These are phyloP conservation scores for Agrocybe pediades DNA, from an alignment of 768 basidiomycete genomes.

Conservation along the genomic window DNA sequence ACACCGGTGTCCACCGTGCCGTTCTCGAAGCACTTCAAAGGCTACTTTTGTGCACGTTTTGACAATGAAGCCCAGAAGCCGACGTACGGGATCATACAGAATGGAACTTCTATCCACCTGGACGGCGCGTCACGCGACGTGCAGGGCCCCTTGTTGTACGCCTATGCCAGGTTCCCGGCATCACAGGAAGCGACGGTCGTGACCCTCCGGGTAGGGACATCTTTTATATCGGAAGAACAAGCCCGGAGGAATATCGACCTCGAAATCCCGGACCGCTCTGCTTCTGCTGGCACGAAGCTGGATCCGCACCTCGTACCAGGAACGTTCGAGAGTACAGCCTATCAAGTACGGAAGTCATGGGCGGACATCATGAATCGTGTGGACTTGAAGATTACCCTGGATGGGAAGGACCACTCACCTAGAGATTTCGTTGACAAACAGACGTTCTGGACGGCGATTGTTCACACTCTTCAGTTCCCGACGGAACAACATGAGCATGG, in stretches of 20 bases:
- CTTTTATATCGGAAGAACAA: slow-evolving; percentile 74
- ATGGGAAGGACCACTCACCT: slow-evolving; percentile 26
- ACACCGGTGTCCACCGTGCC: slow-evolving; percentile 48
- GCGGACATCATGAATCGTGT: slow-evolving; percentile 57
- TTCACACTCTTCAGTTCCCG: slow-evolving; percentile 75
- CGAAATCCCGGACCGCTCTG: slow-evolving; percentile 24
- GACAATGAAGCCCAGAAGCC: slow-evolving; percentile 38
- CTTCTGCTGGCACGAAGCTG: not conserved
- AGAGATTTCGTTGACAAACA: slow-evolving; percentile 38
- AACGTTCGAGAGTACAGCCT: slow-evolving; percentile 54
- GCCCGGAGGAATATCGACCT: slow-evolving; percentile 52
- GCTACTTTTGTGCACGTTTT: slow-evolving; percentile 66
- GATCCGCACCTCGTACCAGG: slow-evolving; percentile 14
- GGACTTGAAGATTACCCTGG: slow-evolving; percentile 44
- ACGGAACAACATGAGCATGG: slow-evolving; percentile 72
- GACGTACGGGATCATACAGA: slow-evolving; percentile 48
- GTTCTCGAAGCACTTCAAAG: slow-evolving; percentile 43
- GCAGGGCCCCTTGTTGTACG: slow-evolving; percentile 49
- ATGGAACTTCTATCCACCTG: slow-evolving; percentile 31
- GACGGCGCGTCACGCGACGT: slow-evolving; percentile 27
- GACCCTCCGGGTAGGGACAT: slow-evolving; percentile 66
- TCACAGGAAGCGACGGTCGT: slow-evolving; percentile 28
- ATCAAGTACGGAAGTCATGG: slow-evolving; percentile 52
- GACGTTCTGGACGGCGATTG: slow-evolving; percentile 63
- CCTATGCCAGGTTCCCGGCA: slow-evolving; percentile 49